These are phyloP conservation scores for Dicorynia guianensis DNA, from an alignment of 306 rosid genomes.

Conservation along the genomic window DNA sequence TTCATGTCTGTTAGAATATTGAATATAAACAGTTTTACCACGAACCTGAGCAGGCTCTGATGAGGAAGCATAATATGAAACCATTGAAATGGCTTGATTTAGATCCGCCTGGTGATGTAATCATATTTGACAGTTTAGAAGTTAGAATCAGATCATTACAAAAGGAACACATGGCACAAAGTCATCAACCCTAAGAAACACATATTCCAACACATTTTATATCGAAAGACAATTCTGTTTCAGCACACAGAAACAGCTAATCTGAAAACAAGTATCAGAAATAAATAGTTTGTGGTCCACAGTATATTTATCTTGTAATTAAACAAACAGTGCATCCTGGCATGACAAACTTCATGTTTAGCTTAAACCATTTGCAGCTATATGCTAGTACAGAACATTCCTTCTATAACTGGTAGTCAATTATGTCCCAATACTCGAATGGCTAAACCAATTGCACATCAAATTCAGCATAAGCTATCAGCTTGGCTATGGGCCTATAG, in stretches of 20 bases:
- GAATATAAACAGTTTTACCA: slow-evolving; percentile 90
- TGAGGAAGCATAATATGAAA: slow-evolving; percentile 90
- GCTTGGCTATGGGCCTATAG: too few species aligned
- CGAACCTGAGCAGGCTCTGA: slow-evolving; percentile 94
- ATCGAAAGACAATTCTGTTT: neutral
- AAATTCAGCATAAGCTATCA: too few species aligned
- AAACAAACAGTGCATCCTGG: too few species aligned
- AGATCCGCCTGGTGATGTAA: slow-evolving; percentile 69
- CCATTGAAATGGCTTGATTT: slow-evolving; percentile 94
- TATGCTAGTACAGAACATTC: too few species aligned
- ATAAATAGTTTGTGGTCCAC: slow-evolving; percentile 18
- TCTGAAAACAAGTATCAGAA: slow-evolving; percentile 6
- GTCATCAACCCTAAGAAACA: slow-evolving; percentile 24
- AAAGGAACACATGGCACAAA: neutral
- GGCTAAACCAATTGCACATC: neutral
- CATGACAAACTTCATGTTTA: too few species aligned
- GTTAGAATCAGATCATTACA: neutral
- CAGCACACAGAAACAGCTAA: neutral
- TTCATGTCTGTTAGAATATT: slow-evolving; percentile 91
- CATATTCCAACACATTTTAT: neutral
- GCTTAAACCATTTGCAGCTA: neutral
- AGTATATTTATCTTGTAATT: too few species aligned
- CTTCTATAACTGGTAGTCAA: too few species aligned
- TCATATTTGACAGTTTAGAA: slow-evolving; percentile 31
- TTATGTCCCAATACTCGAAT: too few species aligned